Conservation (phyloP, 306 rosid genomes). For the Castanopsis chinensis region DNA sequence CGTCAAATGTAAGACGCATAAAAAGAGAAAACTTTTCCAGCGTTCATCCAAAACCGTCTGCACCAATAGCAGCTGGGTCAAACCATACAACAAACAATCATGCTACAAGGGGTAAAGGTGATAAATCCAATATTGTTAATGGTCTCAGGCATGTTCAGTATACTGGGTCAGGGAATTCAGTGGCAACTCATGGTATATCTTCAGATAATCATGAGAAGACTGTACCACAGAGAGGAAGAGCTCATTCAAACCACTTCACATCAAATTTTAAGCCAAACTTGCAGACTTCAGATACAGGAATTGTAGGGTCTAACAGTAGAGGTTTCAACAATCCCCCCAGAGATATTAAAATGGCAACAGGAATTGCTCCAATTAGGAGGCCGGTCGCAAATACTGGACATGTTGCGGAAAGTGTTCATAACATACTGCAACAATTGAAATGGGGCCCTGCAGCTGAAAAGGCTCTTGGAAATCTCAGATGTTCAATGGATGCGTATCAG, state of each 20-base stretch:
- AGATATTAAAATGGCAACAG: slow-evolving; percentile 45
- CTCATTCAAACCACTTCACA: slow-evolving; percentile 36
- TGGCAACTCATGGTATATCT: slow-evolving; percentile 30
- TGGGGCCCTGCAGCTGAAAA: slow-evolving; percentile 80
- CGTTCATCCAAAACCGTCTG: slow-evolving; percentile 56
- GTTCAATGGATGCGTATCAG: slow-evolving; percentile 69
- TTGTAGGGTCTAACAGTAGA: slow-evolving; percentile 27
- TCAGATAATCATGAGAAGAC: slow-evolving; percentile 37
- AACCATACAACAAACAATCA: slow-evolving; percentile 40
- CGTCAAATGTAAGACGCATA: slow-evolving; percentile 60
- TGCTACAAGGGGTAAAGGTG: slow-evolving; percentile 52
- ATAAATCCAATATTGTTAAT: slow-evolving; percentile 36
- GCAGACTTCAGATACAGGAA: slow-evolving; percentile 39
- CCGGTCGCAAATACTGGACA: slow-evolving; percentile 37
- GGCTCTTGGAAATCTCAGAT: slow-evolving; percentile 60
- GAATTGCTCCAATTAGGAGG: slow-evolving; percentile 37
- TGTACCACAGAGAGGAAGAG: slow-evolving; percentile 51
- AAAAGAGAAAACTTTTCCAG: slow-evolving; percentile 52
- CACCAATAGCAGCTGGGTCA: slow-evolving; percentile 38
- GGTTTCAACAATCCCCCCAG: slow-evolving; percentile 46
- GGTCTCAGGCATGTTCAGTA: slow-evolving; percentile 50
- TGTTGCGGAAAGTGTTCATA: slow-evolving; percentile 58
- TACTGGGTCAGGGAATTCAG: slow-evolving; percentile 41
- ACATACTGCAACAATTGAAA: slow-evolving; percentile 50
- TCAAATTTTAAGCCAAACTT: slow-evolving; percentile 42